Evolutionary conservation across 192 early-diverging fungal species (phyloP).

Genomic region (Rhizophagus sp.): DNA sequence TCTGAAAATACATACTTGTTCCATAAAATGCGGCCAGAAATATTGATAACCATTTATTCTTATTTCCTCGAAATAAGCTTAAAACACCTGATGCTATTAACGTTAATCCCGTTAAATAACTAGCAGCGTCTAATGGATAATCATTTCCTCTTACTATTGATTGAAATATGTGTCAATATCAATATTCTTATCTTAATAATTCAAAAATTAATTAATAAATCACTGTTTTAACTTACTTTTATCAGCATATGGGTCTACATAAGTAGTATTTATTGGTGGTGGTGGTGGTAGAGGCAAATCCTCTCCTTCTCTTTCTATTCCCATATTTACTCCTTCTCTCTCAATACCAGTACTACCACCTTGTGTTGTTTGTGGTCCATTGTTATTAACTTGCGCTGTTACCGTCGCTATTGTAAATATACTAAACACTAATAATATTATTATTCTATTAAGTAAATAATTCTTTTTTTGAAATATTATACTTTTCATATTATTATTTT

Average conservation of each 20-base stretch:
- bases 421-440: background rate
- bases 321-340: background rate
- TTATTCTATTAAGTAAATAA: background rate
- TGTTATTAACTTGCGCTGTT: background rate
- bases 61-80: constrained; percentile 22
- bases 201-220: background rate
- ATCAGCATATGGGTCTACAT: background rate
- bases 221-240: background rate
- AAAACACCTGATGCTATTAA: constrained; percentile 7
- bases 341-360: background rate
- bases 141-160: constrained; percentile 24
- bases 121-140: constrained; percentile 26
- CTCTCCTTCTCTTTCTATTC: background rate
- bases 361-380: background rate
- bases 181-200: background rate
- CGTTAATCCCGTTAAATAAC: constrained; percentile 23
- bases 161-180: background rate
- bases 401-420: background rate
- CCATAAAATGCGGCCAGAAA: constrained; percentile 18
- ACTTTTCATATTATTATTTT: background rate
- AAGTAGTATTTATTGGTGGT: background rate
- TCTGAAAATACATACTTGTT: background rate
- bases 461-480: background rate
- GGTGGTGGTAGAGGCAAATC: background rate
- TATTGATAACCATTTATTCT: constrained; percentile 29